Percentiles rank a stretch among this genome's conserved stretches.
phyloP scores from a whole-genome alignment of 768 basidiomycete species.

The Crucibulum laeve region DNA sequence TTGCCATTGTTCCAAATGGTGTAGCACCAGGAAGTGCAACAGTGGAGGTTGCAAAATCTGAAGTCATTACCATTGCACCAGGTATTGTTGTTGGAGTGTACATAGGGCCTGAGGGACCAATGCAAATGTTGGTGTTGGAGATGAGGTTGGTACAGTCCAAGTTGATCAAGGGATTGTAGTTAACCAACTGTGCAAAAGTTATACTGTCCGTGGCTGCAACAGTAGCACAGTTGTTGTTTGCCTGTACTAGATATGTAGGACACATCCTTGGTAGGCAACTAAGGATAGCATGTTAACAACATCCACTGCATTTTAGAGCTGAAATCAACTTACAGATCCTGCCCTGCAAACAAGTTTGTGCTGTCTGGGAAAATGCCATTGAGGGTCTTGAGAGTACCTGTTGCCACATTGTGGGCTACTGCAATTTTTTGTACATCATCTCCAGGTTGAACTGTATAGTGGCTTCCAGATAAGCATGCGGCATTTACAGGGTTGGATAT shows the following conservation, averaged over 20 bases:
- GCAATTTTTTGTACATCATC: conserved; percentile 3
- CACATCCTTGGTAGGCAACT: too few species aligned
- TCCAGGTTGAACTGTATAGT: conserved; percentile 3
- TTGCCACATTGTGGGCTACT: conserved; percentile 4
- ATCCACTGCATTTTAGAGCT: background rate
- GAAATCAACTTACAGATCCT: background rate
- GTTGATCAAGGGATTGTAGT: background rate
- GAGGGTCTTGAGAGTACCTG: conserved; percentile 3
- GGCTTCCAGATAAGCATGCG: conserved; percentile 3
- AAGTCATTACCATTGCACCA: background rate
- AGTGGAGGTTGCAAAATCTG: background rate
- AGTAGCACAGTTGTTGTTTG: too few species aligned
- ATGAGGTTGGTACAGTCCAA: background rate
- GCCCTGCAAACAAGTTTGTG: conserved; percentile 4
- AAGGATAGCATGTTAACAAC: background rate
- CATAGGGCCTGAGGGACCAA: background rate
- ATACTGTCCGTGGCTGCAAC: background rate
- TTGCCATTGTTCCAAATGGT: background rate
- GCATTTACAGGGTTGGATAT: background rate
- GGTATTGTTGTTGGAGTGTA: background rate
- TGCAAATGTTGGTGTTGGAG: background rate
- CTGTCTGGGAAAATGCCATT: conserved; percentile 4
- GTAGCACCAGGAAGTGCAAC: background rate
- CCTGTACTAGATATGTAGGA: too few species aligned
- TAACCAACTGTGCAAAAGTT: background rate